Evolutionary conservation across 495 filamentous ascomycete species (phyloP).

Genomic region (Xanthoparmelia taractica): DNA sequence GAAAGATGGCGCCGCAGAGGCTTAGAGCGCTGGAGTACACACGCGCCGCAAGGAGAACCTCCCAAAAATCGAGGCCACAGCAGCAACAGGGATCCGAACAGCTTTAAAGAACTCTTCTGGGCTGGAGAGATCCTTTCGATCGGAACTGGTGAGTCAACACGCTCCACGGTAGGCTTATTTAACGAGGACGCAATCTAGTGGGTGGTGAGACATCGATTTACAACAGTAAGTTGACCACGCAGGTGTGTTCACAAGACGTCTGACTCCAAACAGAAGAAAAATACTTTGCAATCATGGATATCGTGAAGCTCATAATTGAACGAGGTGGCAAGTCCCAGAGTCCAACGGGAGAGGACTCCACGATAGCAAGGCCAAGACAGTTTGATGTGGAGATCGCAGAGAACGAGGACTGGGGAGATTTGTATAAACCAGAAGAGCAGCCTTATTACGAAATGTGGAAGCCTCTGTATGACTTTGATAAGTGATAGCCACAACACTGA

Average conservation of each 20-base stretch:
- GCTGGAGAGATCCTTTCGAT: not conserved
- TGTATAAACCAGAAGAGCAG: not conserved
- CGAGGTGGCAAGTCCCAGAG: not conserved
- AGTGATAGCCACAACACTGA: not conserved
- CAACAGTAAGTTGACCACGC: not conserved
- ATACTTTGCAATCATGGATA: conserved; percentile 1
- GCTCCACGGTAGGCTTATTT: not conserved
- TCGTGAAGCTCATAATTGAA: not conserved
- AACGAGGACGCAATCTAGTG: not conserved
- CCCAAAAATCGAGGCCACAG: not conserved
- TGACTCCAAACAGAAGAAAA: not conserved
- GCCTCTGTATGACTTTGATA: not conserved
- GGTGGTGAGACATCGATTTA: not conserved
- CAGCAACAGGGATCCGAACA: not conserved
- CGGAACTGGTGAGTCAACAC: not conserved
- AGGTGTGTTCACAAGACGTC: not conserved
- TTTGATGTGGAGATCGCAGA: not conserved
- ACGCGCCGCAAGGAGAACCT: not conserved
- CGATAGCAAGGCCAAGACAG: not conserved
- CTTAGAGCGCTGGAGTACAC: not conserved
- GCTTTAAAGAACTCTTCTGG: not conserved
- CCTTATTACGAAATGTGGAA: not conserved
- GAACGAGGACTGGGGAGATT: not conserved
- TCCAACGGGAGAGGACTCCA: not conserved
- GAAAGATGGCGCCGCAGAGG: not conserved